phyloP scores from a whole-genome alignment of 2,329 filamentous ascomycete genomes.

The Epichloe typhina region DNA sequence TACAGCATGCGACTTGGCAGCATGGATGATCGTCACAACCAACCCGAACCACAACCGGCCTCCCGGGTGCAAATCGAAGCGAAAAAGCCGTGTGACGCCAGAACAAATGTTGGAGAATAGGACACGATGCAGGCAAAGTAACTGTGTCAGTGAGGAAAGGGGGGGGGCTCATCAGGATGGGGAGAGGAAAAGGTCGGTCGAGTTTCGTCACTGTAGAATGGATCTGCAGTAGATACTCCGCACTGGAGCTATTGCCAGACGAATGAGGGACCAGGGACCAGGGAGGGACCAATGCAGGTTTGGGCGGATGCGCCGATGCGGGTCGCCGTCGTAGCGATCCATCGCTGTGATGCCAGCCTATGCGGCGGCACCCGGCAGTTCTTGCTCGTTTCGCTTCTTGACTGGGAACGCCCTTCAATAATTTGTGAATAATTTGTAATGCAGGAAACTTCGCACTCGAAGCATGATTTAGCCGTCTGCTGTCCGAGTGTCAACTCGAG shows the following conservation, averaged over 20 bases:
- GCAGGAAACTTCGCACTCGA: neutral
- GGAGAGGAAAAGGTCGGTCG: too few relatives aligned
- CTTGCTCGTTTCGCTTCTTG: neutral
- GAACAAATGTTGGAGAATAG: neutral
- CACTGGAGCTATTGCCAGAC: too few relatives aligned
- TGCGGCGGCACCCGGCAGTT: neutral
- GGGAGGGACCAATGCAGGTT: neutral
- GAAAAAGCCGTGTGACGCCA: neutral
- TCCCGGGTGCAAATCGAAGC: too few relatives aligned
- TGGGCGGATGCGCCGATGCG: neutral
- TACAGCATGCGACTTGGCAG: conserved; percentile 11
- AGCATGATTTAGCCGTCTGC: too few relatives aligned
- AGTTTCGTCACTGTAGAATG: too few relatives aligned
- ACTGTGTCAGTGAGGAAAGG: too few relatives aligned
- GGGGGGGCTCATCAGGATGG: too few relatives aligned
- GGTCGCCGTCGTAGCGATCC: too few relatives aligned
- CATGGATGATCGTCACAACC: neutral
- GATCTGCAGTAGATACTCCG: too few relatives aligned
- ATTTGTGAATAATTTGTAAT: neutral
- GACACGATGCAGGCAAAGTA: too few relatives aligned
- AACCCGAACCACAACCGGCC: neutral
- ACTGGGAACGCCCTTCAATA: neutral
- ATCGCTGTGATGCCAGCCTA: neutral
- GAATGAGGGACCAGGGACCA: neutral
- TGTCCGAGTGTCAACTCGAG: too few relatives aligned